A percentile compares a stretch with the other conserved stretches of the same genome.
Evolutionary conservation across 495 filamentous ascomycete species (phyloP).

Genomic region (Poronia punctata): DNA sequence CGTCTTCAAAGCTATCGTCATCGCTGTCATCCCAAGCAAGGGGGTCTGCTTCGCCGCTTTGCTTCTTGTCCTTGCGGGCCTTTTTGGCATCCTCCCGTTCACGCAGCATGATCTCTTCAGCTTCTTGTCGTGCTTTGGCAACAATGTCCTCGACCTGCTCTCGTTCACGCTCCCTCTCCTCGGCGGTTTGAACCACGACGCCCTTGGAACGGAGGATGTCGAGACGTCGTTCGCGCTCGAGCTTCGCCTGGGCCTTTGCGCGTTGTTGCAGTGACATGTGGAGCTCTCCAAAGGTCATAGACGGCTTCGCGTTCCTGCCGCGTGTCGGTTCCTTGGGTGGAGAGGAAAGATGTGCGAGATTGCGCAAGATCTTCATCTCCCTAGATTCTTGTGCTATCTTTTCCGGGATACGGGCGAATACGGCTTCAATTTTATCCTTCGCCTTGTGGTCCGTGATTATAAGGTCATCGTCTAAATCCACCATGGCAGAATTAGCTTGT

Average conservation of each 20-base stretch:
- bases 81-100: slow-evolving; percentile 67
- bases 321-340: slow-evolving; percentile 42
- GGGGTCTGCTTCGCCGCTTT: slow-evolving; percentile 42
- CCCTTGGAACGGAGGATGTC: slow-evolving; percentile 71
- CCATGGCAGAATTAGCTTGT: slow-evolving; percentile 19
- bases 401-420: slow-evolving; percentile 63
- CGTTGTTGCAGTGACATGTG: slow-evolving; percentile 58
- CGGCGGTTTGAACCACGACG: slow-evolving; percentile 73
- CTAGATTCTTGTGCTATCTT: slow-evolving; percentile 51
- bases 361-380: slow-evolving; percentile 61
- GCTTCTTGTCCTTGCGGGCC: slow-evolving; percentile 44
- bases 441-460: slow-evolving; percentile 29
- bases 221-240: slow-evolving; percentile 72
- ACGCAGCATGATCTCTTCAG: slow-evolving; percentile 64
- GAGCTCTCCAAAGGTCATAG: slow-evolving; percentile 63
- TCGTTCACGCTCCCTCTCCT: slow-evolving; percentile 71
- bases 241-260: slow-evolving; percentile 71
- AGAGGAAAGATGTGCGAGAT: slow-evolving; percentile 68
- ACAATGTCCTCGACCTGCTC: slow-evolving; percentile 81
- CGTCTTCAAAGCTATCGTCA: slow-evolving; percentile 50
- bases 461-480: slow-evolving; percentile 32
- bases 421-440: slow-evolving; percentile 41
- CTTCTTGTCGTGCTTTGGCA: slow-evolving; percentile 74
- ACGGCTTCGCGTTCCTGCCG: slow-evolving; percentile 28
- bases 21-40: slow-evolving; percentile 58